These are phyloP conservation scores for Kodamaea restingae DNA, from an alignment of 805 yeast species.

Conservation along the genomic window DNA sequence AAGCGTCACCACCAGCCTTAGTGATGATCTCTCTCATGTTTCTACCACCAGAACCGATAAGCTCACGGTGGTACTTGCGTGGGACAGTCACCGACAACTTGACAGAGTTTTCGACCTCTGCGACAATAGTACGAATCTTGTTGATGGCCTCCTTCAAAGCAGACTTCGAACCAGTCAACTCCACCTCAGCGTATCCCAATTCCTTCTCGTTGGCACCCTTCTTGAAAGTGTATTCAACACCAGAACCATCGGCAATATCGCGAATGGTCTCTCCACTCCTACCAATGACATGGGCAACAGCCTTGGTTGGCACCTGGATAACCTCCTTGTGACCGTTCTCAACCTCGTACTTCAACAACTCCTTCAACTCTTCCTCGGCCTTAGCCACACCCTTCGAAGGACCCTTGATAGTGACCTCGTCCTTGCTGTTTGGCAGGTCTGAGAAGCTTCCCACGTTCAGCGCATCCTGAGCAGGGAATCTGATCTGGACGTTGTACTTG, in stretches of 20 bases:
- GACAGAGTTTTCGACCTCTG: constrained; percentile 59
- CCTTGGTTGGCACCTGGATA: constrained; percentile 64
- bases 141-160: constrained; percentile 70
- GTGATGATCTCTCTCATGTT: constrained; percentile 67
- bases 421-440: constrained; percentile 44
- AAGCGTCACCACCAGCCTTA: constrained; percentile 65
- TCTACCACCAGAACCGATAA: constrained; percentile 78
- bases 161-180: constrained; percentile 71
- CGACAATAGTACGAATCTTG: constrained; percentile 58
- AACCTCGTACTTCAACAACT: constrained; percentile 77
- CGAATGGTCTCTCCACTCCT: constrained; percentile 80
- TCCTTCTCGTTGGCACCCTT: constrained; percentile 44
- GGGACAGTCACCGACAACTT: constrained; percentile 61
- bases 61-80: constrained; percentile 65
- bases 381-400: constrained; percentile 85
- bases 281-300: constrained; percentile 87
- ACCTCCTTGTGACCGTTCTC: constrained; percentile 72
- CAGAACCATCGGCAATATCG: constrained; percentile 68
- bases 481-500: constrained; percentile 76
- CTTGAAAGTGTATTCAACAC: constrained; percentile 50
- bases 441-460: constrained; percentile 13
- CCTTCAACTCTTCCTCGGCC: constrained; percentile 80
- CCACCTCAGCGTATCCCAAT: constrained; percentile 55
- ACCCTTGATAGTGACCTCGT: constrained; percentile 73
- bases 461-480: constrained; percentile 55